Base-by-base conservation (phyloP, 2,329 filamentous ascomycete genomes). In the Monosporascus cannonballus region DNA sequence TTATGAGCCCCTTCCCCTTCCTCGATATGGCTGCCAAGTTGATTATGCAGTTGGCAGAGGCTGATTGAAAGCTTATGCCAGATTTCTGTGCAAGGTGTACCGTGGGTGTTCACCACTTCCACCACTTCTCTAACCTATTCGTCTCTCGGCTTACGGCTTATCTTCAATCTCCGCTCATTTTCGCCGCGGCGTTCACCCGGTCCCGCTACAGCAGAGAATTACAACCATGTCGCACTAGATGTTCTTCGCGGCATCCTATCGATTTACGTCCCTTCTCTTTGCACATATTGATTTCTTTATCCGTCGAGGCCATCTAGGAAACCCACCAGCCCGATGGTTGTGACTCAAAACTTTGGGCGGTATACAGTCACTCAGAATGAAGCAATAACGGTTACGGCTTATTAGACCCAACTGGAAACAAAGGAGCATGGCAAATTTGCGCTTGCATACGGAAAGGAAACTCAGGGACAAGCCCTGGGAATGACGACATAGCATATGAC, bases 1-100 rank as follows among this genome's bases (percentile, higher is more conserved):
- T 96, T 57, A 93, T 90, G 45, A 95, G 89, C 67, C 91, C 94
- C 27, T 97, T 96, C 70, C 93, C 94, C 4, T 97, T 96, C 73
- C 78, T 97, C 65, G 93, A 97, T 72, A 87, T 96, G 71, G 92
- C 93, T 30, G 92, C 90, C 59, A 86, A 86, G 71, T 77, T 97
- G 64, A 96, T 97, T 62, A 91, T 96, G 73, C 91, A 96, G 73
- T 76, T 97, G 67, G 91, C 92, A 11, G 89, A 93, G 67, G 86
- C 87, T 53, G 87, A 90, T 63, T 83, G 72, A 15, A 20, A 18
- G 18, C 18, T n/a, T 22, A 9, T 42, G 39, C 20, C 22, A 15
- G 14, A 42, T 18, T 18, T 42, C 11, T 42, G 5, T 4, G 8
- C 39, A 14, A 34, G 30, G 30, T 20, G 18, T 42, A 4, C 22